Evolutionary conservation across 306 rosid genomes (phyloP), one percentile per base, ranked within the genome.

Genomic region (Ochetophila trinervis): DNA sequence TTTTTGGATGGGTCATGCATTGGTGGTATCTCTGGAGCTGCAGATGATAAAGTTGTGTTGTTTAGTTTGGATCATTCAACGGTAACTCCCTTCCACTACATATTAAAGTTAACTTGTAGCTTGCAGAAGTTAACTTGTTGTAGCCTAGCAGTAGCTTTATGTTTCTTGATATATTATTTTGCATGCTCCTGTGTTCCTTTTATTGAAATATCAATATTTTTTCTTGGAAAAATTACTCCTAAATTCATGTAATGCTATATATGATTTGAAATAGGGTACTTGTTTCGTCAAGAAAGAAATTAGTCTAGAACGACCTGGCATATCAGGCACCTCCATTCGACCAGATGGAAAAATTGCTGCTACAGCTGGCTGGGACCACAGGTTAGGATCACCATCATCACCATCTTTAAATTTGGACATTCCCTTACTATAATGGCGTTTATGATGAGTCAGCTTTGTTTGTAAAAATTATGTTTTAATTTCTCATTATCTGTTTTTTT

Each of bases 281-380:
- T 90, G 94, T 66, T 58, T 86, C 66, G 73, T 79, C 4, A 90
- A 90, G 84, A 87, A 75, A 78, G 91, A 86, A 74, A 83, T 86
- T 68, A 75, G 40, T 76, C 79, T 89, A 87, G 96, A 93, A 79
- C 82, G 97, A 79, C 90, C 96, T 42, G 97, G 96, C 55, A 81
- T 93, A 63, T 77, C 97, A n/a, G 78, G 91, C 72, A 79, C 82
- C 74, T 87, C 89, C 19, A 90, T 90, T 78, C 85, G 95, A 53
- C 84, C 87, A 2, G 97, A 93, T 67, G 84, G 83, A 34, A 87
- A 84, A 85, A 84, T 79, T 73, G 95, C 80, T 59, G 94, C 97
- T 23, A 87, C 97, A 51, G 93, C 98, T 65, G 98, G 97, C 66
- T 93, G 98, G 98, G 98, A 93, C 73, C 97, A 89, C 83, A 89